These are phyloP conservation scores for Calonectria multiphialidica DNA, from an alignment of 2,329 filamentous ascomycete genomes.

Conservation along the genomic window DNA sequence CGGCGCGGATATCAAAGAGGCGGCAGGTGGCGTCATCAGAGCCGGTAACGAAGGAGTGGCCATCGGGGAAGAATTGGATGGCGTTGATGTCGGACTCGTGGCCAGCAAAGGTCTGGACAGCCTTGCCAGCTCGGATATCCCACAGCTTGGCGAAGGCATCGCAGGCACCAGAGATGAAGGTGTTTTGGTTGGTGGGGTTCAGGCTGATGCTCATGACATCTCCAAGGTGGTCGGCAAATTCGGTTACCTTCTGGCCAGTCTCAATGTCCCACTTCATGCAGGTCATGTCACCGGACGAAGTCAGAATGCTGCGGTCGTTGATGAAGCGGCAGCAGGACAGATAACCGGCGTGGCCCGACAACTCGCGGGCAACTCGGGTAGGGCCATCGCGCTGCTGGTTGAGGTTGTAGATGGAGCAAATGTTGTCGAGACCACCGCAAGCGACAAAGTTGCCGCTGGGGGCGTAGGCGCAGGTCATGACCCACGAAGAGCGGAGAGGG, in stretches of 20 bases:
- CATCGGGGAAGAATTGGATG: slow-evolving; percentile 99
- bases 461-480: slow-evolving; percentile 99
- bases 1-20: slow-evolving; percentile 96
- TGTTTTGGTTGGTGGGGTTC: slow-evolving; percentile 98
- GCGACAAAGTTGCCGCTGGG: slow-evolving; percentile 98
- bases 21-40: slow-evolving; percentile 98
- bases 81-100: slow-evolving; percentile 99
- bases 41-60: slow-evolving; percentile 97
- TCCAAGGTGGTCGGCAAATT: slow-evolving; percentile 97
- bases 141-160: slow-evolving; percentile 98
- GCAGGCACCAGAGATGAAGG: slow-evolving; percentile 99
- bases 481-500: slow-evolving; percentile 96
- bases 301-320: slow-evolving; percentile 97
- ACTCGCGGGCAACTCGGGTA: slow-evolving; percentile 92
- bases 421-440: slow-evolving; percentile 98
- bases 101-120: slow-evolving; percentile 97
- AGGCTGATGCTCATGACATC: slow-evolving; percentile 99
- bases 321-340: slow-evolving; percentile 99
- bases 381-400: slow-evolving; percentile 96
- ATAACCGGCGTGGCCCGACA: slow-evolving; percentile 97
- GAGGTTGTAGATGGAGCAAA: slow-evolving; percentile 99
- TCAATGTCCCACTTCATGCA: slow-evolving; percentile 99
- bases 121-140: slow-evolving; percentile 98
- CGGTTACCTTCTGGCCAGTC: slow-evolving; percentile 95
- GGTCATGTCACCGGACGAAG: slow-evolving; percentile 99